A percentile compares a stretch with the other conserved stretches of the same genome.
Evolutionary conservation across 2,329 filamentous ascomycete species (phyloP).

Genomic region (Diaporthe amygdali): DNA sequence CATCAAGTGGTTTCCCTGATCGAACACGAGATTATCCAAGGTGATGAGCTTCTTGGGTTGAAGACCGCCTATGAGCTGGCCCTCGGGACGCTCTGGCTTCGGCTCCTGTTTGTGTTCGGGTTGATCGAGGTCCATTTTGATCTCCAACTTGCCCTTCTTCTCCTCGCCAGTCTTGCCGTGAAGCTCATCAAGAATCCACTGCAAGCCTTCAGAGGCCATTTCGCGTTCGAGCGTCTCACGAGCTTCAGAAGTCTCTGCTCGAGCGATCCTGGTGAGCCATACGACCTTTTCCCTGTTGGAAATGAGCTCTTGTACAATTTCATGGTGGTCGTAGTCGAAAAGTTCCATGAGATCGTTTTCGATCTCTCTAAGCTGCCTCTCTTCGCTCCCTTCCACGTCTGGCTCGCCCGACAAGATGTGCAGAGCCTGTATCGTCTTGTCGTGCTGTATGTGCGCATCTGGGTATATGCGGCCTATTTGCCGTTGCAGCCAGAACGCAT

Average conservation of each 20-base stretch:
- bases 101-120: conserved; percentile 57
- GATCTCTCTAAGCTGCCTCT: conserved; percentile 87
- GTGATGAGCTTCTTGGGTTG: conserved; percentile 90
- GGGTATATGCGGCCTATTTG: conserved; percentile 88
- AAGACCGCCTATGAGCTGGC: conserved; percentile 78
- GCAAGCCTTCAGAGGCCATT: conserved; percentile 87
- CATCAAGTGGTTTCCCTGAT: conserved; percentile 98
- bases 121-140: conserved; percentile 94
- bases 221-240: conserved; percentile 82
- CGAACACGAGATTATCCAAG: conserved; percentile 93
- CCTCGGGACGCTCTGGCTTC: conserved; percentile 65
- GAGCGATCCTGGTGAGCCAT: conserved; percentile 89
- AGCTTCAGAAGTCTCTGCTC: conserved; percentile 79
- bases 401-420: conserved; percentile 80
- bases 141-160: conserved; percentile 74
- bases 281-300: conserved; percentile 92
- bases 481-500: conserved; percentile 96
- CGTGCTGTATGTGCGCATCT: conserved; percentile 90
- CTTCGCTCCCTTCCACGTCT: conserved; percentile 74
- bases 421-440: conserved; percentile 86
- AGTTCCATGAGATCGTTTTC: conserved; percentile 99
- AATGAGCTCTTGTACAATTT: conserved; percentile 89
- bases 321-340: conserved; percentile 96
- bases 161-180: conserved; percentile 71
- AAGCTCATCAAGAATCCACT: conserved; percentile 87